Base-by-base conservation (phyloP, 441 rosid genomes). In the Syzygium malaccense region DNA sequence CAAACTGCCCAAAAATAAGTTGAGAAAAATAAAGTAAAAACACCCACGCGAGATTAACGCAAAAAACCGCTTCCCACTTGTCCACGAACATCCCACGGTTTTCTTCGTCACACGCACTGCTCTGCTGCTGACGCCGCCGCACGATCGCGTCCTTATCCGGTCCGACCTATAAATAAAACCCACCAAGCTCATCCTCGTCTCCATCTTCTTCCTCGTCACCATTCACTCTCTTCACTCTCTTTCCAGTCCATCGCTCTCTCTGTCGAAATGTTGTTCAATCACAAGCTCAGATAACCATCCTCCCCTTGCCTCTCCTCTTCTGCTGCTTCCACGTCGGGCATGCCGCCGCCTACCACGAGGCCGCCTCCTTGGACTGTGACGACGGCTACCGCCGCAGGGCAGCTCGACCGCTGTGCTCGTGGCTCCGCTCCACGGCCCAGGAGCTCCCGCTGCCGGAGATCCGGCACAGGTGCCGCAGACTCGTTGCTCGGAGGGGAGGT, bases 1-100 rank as follows among this genome's bases (percentile, higher is more conserved):
- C 48, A 2, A 68, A 68, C 79, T 33, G 79, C 79, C 66, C 79
- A 9, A 68, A 33, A 19, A 32, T 9, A 9, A 68, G 48, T 66
- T 0, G 9, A 66, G 45, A 14, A 18, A 8, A 28, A 30, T 5
- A 28, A 58, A 23, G 17, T 45, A 0, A 30, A 12, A n/a, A 0
- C 4, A 45, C 66, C 5, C 6, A 60, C 66, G 66, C 66, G 66
- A 7, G 32, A 60, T 28, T 12, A 28, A 60, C 66, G 0, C 66
- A 60, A 28, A 57, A 60, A 60, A 28, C 32, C 32, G 8, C 66
- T 60, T 60, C 6, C 66, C 66, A 60, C 66, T 14, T 28, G 0
- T 7, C 66, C 66, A 60, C 66, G 66, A 26, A 26, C 2, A 3
- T 11, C 4, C 66, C 32, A 3, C 66, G 30, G 32, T 0, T 28